Evolutionary conservation across 225 moss, liverwort and hornwort genomes (phyloP), one percentile per base, ranked within the genome.

Genomic region (Marchantia polymorpha): DNA sequence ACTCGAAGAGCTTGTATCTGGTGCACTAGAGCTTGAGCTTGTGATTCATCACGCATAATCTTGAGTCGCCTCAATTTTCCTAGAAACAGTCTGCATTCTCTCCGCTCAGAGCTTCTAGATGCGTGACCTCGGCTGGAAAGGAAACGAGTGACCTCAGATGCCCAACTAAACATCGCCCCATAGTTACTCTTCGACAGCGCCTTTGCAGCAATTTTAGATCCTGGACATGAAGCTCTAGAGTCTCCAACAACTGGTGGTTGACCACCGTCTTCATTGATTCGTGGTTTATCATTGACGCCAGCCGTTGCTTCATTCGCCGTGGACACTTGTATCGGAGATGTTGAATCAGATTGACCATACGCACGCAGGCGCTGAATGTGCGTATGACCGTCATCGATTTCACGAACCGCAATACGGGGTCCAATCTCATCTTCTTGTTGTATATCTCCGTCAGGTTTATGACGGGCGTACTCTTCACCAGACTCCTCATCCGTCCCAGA

Each of bases 131-230:
- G 31, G 60, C 64, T 61, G n/a, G 77, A 77, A 22, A 77, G 77
- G 52, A 61, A 77, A 30, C 77, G 60, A 46, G 77, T 61, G 16
- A 64, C 77, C 77, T 77, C 77, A 20, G 64, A 61, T 13, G 61
- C 46, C 77, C 77, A 77, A 64, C 77, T 77, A 15, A 61, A 77
- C 77, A 77, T 77, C 10, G 77, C 77, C 11, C 77, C 77, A 49
- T 77, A 77, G 10, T 50, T 49, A 49, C 64, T 22, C 61, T 20
- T 77, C 20, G 30, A 22, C 25, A 3, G 15, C 14, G 52, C 26
- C 15, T 55, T 53, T 7, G 25, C 29, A 29, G 10, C 69, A 14
- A 12, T 12, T 31, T 30, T 31, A 47, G 46, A 22, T 47, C 19
- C 69, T 69, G 15, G 19, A 31, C 29, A 12, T 15, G 54, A 16